These are phyloP conservation scores for Phyllosticta paracitricarpa DNA, from an alignment of 2,329 filamentous ascomycete species.

Conservation along the genomic window DNA sequence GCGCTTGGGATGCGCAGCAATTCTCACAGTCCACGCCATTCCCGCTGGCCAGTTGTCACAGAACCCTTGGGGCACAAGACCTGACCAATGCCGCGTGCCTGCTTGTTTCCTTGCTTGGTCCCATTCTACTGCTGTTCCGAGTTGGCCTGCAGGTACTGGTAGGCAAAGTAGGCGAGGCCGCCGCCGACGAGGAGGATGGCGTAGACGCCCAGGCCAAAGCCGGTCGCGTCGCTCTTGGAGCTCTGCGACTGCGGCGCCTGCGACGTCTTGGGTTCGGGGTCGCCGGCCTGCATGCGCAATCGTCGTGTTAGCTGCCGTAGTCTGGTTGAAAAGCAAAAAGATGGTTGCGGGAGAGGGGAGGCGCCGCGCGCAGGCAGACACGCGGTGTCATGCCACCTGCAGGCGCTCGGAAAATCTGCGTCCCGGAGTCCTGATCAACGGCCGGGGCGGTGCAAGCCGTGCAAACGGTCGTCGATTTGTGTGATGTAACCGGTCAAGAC, in stretches of 20 bases:
- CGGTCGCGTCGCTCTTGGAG: conserved; percentile 39
- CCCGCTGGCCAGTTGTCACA: too few relatives aligned
- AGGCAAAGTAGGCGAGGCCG: conserved; percentile 65
- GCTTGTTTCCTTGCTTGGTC: too few relatives aligned
- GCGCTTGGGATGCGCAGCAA: too few relatives aligned
- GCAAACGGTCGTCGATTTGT: not conserved
- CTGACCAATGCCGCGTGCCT: too few relatives aligned
- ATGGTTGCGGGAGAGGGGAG: not conserved
- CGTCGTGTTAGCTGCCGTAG: conserved; percentile 10
- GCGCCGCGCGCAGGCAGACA: not conserved
- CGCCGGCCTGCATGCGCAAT: conserved; percentile 51
- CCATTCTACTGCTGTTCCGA: conserved; percentile 6
- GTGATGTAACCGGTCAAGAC: not conserved
- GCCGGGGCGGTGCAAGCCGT: not conserved
- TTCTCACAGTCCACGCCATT: too few relatives aligned
- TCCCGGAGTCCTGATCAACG: not conserved
- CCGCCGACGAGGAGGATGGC: conserved; percentile 70
- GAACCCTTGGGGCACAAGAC: too few relatives aligned
- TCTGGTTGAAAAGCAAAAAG: not conserved
- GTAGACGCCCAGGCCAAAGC: conserved; percentile 71
- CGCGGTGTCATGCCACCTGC: not conserved
- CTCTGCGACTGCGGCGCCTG: conserved; percentile 41
- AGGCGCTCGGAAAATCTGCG: not conserved
- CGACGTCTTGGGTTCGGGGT: conserved; percentile 61
- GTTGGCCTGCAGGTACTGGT: conserved; percentile 67